Evolutionary conservation across 805 yeast species (phyloP).

Genomic region (Sugiyamaella valdiviana): DNA sequence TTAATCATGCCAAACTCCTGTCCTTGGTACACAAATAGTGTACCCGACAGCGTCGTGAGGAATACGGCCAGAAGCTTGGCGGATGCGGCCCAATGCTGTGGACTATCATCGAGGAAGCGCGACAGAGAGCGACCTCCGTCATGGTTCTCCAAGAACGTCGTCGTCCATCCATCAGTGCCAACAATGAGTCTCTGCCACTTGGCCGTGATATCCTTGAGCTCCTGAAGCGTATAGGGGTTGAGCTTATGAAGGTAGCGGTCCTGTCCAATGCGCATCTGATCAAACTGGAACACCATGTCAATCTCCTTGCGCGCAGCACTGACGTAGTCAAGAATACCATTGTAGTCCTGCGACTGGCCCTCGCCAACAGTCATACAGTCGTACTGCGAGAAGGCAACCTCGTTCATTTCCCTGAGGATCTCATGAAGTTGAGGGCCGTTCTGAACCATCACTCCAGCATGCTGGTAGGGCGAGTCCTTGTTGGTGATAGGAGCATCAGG

Average conservation of each 20-base stretch:
- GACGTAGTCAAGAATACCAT: conserved; percentile 29
- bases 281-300: conserved; percentile 36
- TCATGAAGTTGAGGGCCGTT: conserved; percentile 55
- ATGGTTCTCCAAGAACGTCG: conserved; percentile 52
- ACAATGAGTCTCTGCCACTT: conserved; percentile 10
- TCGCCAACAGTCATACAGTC: conserved; percentile 57
- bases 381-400: conserved; percentile 38
- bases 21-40: conserved; percentile 53
- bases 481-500: conserved; percentile 45
- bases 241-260: conserved; percentile 18
- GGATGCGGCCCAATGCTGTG: conserved; percentile 32
- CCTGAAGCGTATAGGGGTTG: conserved; percentile 3
- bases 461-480: conserved; percentile 40
- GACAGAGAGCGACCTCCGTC: conserved; percentile 51
- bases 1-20: conserved; percentile 56
- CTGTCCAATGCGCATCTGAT: conserved; percentile 11
- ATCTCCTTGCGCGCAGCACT: conserved; percentile 28
- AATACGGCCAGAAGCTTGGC: conserved; percentile 46
- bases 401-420: conserved; percentile 48
- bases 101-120: conserved; percentile 39
- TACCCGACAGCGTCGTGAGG: conserved; percentile 45
- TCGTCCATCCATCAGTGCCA: conserved; percentile 41
- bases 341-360: conserved; percentile 36
- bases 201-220: conserved; percentile 5
- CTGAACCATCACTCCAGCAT: conserved; percentile 31